Evolutionary conservation across 208 protist genomes (phyloP).

Genomic region (Spongospora subterranea): DNA sequence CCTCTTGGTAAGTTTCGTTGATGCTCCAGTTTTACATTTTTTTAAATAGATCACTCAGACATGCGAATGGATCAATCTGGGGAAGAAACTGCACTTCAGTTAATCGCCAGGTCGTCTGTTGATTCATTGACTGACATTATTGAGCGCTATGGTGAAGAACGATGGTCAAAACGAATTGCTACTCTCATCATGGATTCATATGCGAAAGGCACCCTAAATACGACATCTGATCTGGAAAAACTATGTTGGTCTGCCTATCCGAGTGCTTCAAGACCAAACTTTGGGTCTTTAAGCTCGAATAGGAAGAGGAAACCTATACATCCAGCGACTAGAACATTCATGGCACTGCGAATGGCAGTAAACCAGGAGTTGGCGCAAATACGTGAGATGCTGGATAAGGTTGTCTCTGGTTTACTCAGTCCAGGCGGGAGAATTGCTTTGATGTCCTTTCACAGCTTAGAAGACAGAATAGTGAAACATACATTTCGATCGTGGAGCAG

Average conservation of each 20-base stretch:
- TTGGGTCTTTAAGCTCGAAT: background rate
- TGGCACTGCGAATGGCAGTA: background rate
- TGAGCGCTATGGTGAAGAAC: slow-evolving; percentile 9
- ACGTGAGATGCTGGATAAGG: background rate
- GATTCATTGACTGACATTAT: slow-evolving; percentile 5
- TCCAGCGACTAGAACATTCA: slow-evolving; percentile 21
- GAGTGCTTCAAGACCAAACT: background rate
- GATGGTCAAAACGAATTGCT: slow-evolving; percentile 10
- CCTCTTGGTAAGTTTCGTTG: background rate
- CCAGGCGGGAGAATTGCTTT: background rate
- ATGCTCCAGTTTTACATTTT: background rate
- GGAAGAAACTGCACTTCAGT: background rate
- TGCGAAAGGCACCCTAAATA: background rate
- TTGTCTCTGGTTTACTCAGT: background rate
- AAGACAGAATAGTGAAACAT: slow-evolving; percentile 29
- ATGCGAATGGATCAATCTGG: slow-evolving; percentile 37
- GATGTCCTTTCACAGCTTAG: slow-evolving; percentile 38
- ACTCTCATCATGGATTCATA: background rate
- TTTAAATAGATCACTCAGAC: background rate
- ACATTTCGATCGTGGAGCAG: background rate
- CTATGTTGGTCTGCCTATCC: slow-evolving; percentile 19
- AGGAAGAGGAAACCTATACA: slow-evolving; percentile 6
- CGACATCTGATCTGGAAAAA: slow-evolving; percentile 33
- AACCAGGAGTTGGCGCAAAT: slow-evolving; percentile 2
- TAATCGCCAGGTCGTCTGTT: background rate